Conservation (phyloP, 371 early-diverging fungal species). For the Saksenaea vasiformis region DNA sequence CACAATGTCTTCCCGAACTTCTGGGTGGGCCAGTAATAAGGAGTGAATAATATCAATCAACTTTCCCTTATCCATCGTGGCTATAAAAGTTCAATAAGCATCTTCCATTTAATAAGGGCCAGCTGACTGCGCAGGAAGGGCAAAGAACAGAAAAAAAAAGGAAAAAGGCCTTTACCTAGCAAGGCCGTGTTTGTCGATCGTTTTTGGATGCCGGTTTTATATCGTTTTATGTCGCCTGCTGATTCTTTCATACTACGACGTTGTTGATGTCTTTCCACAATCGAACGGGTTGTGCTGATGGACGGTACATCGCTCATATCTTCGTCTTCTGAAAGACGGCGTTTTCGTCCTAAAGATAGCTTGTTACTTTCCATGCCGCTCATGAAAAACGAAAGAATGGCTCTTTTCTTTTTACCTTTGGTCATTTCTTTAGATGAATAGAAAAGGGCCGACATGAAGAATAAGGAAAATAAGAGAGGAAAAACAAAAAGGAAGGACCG, state of each 20-base stretch:
- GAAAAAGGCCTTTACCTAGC: conserved; percentile 30
- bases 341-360: conserved; percentile 35
- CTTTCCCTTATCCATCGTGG: conserved; percentile 71
- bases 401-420: conserved; percentile 10
- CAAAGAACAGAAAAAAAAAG: not conserved
- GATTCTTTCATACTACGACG: conserved; percentile 1
- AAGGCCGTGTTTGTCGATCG: conserved; percentile 27
- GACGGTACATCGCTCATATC: conserved; percentile 40
- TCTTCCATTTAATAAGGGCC: not conserved
- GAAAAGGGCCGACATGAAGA: conserved; percentile 5
- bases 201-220: conserved; percentile 28
- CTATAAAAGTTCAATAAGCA: conserved; percentile 29
- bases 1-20: conserved; percentile 70
- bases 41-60: conserved; percentile 72
- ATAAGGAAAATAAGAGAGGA: not conserved
- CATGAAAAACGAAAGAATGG: not conserved
- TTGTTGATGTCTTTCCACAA: conserved; percentile 14
- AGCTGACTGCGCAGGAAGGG: not conserved
- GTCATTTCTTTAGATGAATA: conserved; percentile 7
- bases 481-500: conserved; percentile 1
- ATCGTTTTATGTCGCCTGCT: conserved; percentile 13
- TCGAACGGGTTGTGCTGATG: conserved; percentile 3
- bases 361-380: not conserved
- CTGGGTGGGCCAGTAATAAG: conserved; percentile 73
- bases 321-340: conserved; percentile 50